Evolutionary conservation across 768 basidiomycete species (phyloP), one percentile per base, ranked within the genome.

Genomic region (Amanita rubescens): DNA sequence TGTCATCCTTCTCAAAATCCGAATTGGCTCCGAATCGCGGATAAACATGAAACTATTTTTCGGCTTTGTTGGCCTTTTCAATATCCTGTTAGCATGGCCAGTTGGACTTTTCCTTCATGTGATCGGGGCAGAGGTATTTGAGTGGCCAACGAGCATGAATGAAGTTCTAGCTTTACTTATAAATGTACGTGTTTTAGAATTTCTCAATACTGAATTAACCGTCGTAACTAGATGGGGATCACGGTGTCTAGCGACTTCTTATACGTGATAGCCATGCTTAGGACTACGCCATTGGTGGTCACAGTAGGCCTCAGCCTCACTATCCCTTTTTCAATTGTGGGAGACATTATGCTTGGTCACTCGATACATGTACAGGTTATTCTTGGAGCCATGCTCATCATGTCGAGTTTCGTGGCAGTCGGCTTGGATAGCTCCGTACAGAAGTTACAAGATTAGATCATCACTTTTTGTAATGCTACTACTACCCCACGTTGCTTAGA

Each of bases 1-100:
- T 67, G 84, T 94, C 41, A 85, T 87, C 57, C 75, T 95, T 46
- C 77, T 98, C 62, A 98, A 97, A 68, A 87, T 94, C 42, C 81
- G 82, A 53, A 87, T 96, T 49, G 81, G 78, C 41, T 76, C 78
- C 33, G 91, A 94, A 63, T 86, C 87, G 4, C 78, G 91, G 51
- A 79, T 94, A 59, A 84, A 94, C 65, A 94, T 94, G 93, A 88
- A 92, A 58, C 75, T 94, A 25, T 94, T 96, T 73, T 94, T 96
- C 62, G 94, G 94, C 20, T 95, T 90, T 58, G 92, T 95, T 24
- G 92, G 94, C 9, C 70, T 92, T 12, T 90, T 90, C 73, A 95
- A 90, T 65, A 81, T 91, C 63, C 56, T 87, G 4, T 65, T 73
- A 14, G 80, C 80, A 55, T 88, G 90, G 82, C 91, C 92, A 0